Base-by-base conservation (phyloP, 257 asterid genomes). In the Lycium barbarum region DNA sequence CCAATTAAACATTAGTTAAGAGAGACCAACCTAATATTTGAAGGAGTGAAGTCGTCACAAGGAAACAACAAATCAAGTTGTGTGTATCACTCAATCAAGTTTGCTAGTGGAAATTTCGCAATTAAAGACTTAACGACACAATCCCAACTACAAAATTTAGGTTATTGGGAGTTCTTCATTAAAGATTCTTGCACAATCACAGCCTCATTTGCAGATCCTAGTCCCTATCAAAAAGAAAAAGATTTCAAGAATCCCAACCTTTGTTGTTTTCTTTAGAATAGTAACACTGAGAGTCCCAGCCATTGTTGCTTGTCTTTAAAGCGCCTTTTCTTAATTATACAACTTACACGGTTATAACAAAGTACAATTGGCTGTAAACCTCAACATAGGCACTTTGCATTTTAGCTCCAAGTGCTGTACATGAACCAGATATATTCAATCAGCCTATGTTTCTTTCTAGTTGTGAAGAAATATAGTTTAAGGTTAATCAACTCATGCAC, bases 21-120 rank as follows among this genome's bases (percentile, higher is more conserved):
- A n/a, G 35, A 43, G 18, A 7, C 36, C 54, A 72, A 72, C 80
- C 49, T 18, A 47, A 43, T 73, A n/a, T 73, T 72, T 73, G 80
- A 9, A 11, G 45, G 79, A 70, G 38, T 43, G 18, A 17, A 45
- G 9, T 72, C 9, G 7, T 72, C 17, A n/a, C 59, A 47, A 63
- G 71, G 43, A 63, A 63, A 63, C 15, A 72, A 13, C 53, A 73
- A 72, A 72, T 22, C 10, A 72, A 45, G 18, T 72, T n/a, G 38
- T 72, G 20, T 35, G 12, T 47, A 11, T 43, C 54, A 70, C 22
- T 72, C 80, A 72, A 72, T 10, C 80, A 72, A 43, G 57, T 72
- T n/a, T 70, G 1, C 17, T 9, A 72, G 80, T n/a, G 18, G 58
- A 72, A 3, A 45, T 72, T 20, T 45, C 17, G 5, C 15, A 9